Percentiles rank a stretch among this genome's conserved stretches.
These are phyloP conservation scores for Blepharisma undulans DNA, from an alignment of 169 alveolate genomes.

Conservation along the genomic window DNA sequence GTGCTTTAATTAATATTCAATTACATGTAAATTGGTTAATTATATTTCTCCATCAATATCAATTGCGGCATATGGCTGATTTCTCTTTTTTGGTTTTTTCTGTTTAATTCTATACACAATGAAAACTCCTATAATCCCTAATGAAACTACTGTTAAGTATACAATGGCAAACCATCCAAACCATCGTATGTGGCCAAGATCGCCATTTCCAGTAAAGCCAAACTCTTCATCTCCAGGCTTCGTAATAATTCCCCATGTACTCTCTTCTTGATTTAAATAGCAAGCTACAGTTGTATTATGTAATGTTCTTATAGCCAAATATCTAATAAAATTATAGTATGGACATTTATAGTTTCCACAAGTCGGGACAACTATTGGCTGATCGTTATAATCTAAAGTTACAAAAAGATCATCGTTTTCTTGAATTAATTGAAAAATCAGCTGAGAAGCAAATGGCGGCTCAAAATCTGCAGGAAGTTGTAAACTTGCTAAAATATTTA, in stretches of 20 bases:
- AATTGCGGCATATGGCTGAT: background rate
- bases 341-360: background rate
- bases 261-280: background rate
- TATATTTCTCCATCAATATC: background rate
- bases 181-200: background rate
- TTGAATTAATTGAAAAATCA: conserved; percentile 40
- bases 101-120: background rate
- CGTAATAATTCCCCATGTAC: background rate
- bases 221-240: background rate
- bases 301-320: background rate
- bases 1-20: background rate
- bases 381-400: conserved; percentile 6
- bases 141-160: background rate
- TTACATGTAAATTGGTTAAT: background rate
- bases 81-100: background rate
- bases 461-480: background rate
- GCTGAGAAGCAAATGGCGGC: conserved; percentile 36
- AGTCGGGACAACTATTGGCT: background rate
- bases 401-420: conserved; percentile 20
- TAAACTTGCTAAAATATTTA: background rate
- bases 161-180: background rate
- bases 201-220: background rate
- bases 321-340: background rate
- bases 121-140: background rate
- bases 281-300: conserved; percentile 28